phyloP scores from a whole-genome alignment of 2,329 filamentous ascomycete species.

The Orbilia brochopaga region DNA sequence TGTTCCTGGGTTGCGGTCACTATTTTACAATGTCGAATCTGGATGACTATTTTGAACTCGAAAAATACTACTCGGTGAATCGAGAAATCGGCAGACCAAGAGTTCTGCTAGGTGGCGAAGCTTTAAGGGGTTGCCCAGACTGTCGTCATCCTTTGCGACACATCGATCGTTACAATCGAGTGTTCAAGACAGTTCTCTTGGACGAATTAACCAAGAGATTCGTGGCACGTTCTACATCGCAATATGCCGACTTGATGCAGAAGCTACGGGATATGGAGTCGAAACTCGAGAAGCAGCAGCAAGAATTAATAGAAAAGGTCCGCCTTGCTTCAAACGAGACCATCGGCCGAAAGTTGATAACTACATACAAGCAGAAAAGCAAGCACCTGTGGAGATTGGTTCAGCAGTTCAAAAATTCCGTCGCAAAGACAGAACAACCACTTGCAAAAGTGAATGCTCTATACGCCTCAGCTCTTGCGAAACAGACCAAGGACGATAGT shows the following conservation, averaged over 20 bases:
- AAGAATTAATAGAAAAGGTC: not conserved
- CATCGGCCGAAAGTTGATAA: not conserved
- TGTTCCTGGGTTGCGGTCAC: constrained; percentile 70
- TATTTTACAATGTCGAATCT: constrained; percentile 67
- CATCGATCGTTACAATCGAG: constrained; percentile 68
- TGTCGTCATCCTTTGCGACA: constrained; percentile 68
- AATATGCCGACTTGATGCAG: constrained; percentile 23
- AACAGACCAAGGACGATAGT: constrained; percentile 3
- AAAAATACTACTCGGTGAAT: constrained; percentile 32
- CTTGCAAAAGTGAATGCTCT: constrained; percentile 34
- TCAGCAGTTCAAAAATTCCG: constrained; percentile 18
- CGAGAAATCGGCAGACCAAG: constrained; percentile 5
- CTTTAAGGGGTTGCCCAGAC: constrained; percentile 63
- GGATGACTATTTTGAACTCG: constrained; percentile 68
- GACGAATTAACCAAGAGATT: constrained; percentile 71
- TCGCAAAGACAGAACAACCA: constrained; percentile 30
- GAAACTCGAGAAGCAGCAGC: not conserved
- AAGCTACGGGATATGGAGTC: constrained; percentile 15
- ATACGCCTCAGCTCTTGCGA: constrained; percentile 20
- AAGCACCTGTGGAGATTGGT: not conserved
- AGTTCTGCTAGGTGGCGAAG: constrained; percentile 19
- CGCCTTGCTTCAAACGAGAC: not conserved
- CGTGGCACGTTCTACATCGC: constrained; percentile 56
- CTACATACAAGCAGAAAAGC: constrained; percentile 10
- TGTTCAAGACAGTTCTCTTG: constrained; percentile 67